phyloP scores from a whole-genome alignment of 192 early-diverging fungal species.

The Linnemannia exigua region DNA sequence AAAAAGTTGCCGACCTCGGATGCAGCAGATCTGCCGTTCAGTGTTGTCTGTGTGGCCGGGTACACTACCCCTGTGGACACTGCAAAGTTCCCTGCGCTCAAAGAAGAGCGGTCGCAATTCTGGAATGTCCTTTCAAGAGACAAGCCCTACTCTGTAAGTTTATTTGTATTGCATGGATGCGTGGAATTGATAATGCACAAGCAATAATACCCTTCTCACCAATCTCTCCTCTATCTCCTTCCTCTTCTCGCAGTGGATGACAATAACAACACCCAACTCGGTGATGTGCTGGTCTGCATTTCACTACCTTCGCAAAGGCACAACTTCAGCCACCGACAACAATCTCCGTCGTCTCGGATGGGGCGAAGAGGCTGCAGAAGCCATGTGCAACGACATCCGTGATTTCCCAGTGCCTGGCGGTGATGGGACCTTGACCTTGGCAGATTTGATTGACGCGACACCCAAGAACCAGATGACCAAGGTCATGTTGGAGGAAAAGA shows the following conservation, averaged over 20 bases:
- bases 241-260: conserved; percentile 6
- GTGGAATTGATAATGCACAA: not conserved
- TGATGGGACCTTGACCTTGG: not conserved
- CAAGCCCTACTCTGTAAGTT: conserved; percentile 13
- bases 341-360: conserved; percentile 8
- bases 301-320: not conserved
- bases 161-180: not conserved
- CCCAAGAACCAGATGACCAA: conserved; percentile 25
- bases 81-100: not conserved
- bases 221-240: no score
- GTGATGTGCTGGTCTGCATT: conserved; percentile 2
- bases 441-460: conserved; percentile 32
- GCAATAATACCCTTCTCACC: no score
- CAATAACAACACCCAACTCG: not conserved
- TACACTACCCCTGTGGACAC: not conserved
- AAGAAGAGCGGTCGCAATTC: not conserved
- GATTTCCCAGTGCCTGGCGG: conserved; percentile 20
- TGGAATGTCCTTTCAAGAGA: not conserved
- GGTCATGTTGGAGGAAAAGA: conserved; percentile 27
- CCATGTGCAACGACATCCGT: conserved; percentile 10
- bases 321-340: not conserved
- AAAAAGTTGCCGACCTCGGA: not conserved
- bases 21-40: not conserved
- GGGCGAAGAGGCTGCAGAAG: conserved; percentile 9
- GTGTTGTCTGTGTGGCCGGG: not conserved